Percentiles rank a stretch among this genome's conserved stretches.
Conservation (phyloP, 495 filamentous ascomycete species). For the Sabuloglossum arenarium region DNA sequence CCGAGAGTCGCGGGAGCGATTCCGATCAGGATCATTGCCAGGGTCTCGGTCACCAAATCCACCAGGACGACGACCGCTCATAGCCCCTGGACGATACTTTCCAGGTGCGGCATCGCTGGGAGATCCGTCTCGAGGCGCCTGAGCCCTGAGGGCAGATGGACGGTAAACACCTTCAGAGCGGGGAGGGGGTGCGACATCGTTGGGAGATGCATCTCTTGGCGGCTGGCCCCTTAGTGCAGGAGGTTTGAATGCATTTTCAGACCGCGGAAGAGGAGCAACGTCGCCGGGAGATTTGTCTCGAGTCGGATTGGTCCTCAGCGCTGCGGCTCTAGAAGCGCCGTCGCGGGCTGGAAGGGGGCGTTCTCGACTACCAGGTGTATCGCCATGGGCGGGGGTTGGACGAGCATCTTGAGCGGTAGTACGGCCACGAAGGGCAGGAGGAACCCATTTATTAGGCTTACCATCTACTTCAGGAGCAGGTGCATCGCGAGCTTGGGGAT, state of each 20-base stretch:
- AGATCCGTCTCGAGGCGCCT: background rate
- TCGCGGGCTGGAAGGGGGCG: conserved; percentile 6
- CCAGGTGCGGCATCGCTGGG: background rate
- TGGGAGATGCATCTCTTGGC: background rate
- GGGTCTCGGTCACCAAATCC: background rate
- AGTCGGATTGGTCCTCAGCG: background rate
- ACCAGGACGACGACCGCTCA: conserved; percentile 1
- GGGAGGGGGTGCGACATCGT: background rate
- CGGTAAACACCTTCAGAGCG: background rate
- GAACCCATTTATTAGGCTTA: conserved; percentile 1
- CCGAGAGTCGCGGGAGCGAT: background rate
- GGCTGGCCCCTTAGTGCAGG: conserved; percentile 6
- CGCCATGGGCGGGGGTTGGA: background rate
- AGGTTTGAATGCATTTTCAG: background rate
- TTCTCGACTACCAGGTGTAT: conserved; percentile 1
- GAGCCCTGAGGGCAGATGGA: background rate
- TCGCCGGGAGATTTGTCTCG: conserved; percentile 15
- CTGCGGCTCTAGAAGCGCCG: background rate
- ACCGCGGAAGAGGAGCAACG: conserved; percentile 4
- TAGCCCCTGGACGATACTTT: conserved; percentile 6
- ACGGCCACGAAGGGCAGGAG: background rate
- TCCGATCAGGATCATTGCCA: background rate
- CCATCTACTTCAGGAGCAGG: conserved; percentile 4
- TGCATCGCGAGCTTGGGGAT: conserved; percentile 6
- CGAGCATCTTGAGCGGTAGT: background rate